Base-by-base conservation (phyloP, 257 asterid species). In the Thymus quinquecostatus region DNA sequence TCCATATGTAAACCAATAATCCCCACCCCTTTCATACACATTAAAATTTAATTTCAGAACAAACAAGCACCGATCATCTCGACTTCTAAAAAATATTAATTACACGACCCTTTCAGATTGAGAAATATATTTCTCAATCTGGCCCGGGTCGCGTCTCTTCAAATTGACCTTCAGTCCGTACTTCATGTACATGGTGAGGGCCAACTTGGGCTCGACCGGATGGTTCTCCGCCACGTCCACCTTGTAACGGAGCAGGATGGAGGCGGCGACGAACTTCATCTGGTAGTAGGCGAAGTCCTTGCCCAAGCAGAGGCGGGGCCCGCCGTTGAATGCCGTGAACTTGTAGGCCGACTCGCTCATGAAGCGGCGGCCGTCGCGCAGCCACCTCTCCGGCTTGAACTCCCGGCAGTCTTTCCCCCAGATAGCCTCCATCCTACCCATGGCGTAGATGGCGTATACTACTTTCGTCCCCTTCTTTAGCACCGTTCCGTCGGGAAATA, bases 281-380 rank as follows among this genome's bases (percentile, higher is more conserved):
- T 94, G 97, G 55, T 94, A 91, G 60, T 91, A 94, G 4, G 99
- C 99, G 28, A 94, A 94, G 56, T 94, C 99, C 69, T 89, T 91
- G 61, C 99, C 99, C 56, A 94, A 78, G 72, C 99, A 94, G 6
- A 94, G 95, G 13, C 99, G 80, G 2, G 99, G 99, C 2, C 99
- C 99, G 33, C 96, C 99, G 41, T 94, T 94, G 78, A 94, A 94
- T 1, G 99, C 99, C 0, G 97, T 80, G 82, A 94, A 94, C 80
- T 90, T 92, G 84, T 94, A 94, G 47, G 97, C 97, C 2, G 97
- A 87, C 77, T 91, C 99, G 64, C 97, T 89, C 86, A 77, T 81
- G 87, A 82, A 91, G 28, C 90, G 87, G 3, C 90, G 84, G 57
- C 89, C 95, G 57, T 89, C 95, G n/a, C 88, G 83, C 14, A 94